Evolutionary conservation across 2,329 filamentous ascomycete genomes (phyloP).

Genomic region (Penicillium hesseltinei): DNA sequence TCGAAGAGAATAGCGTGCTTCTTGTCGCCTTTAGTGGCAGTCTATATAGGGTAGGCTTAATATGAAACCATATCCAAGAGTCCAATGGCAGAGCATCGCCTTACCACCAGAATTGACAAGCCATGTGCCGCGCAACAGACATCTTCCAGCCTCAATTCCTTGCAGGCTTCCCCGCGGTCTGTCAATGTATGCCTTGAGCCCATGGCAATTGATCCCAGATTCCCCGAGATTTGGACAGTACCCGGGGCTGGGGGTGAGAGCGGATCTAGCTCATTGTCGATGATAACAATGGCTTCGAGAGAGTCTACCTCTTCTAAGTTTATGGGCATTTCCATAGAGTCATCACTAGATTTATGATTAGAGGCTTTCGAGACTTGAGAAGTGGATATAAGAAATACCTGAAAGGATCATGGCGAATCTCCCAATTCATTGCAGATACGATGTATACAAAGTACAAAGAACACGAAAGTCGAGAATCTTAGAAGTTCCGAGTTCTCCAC

Average conservation of each 20-base stretch:
- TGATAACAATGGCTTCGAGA: slow-evolving; percentile 51
- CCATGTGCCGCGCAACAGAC: slow-evolving; percentile 57
- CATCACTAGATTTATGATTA: neutral
- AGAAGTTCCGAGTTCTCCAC: slow-evolving; percentile 6
- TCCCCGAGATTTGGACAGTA: slow-evolving; percentile 44
- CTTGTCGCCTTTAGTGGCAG: slow-evolving; percentile 45
- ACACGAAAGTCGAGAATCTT: neutral
- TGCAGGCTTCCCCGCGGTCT: slow-evolving; percentile 43
- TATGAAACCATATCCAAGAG: neutral
- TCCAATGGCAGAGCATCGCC: slow-evolving; percentile 7
- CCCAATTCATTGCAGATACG: neutral
- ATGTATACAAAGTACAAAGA: neutral
- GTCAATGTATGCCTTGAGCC: slow-evolving; percentile 33
- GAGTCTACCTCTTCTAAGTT: slow-evolving; percentile 44
- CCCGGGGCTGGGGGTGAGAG: slow-evolving; percentile 49
- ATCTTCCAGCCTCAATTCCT: slow-evolving; percentile 51
- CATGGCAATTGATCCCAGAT: slow-evolving; percentile 45
- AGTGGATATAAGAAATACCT: neutral
- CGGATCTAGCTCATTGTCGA: slow-evolving; percentile 57
- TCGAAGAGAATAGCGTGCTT: slow-evolving; percentile 54
- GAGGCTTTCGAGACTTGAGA: too few relatives aligned
- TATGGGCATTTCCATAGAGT: slow-evolving; percentile 10
- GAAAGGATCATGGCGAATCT: neutral
- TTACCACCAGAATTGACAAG: slow-evolving; percentile 52
- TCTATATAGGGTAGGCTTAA: slow-evolving; percentile 33